Base-by-base conservation (phyloP, 305 asterid species). In the Lippia alba region DNA sequence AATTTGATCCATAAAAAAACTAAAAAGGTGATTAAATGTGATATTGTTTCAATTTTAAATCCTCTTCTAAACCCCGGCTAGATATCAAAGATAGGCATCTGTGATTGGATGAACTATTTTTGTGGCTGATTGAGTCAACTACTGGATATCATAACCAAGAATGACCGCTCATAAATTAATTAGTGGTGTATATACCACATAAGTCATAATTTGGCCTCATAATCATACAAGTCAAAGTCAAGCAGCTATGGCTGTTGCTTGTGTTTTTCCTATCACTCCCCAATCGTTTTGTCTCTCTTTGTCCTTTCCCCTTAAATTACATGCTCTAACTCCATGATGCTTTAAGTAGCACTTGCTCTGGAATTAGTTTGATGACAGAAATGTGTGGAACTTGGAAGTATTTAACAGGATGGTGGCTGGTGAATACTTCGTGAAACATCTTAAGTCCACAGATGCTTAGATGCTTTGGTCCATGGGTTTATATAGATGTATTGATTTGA, bases 41-140 rank as follows among this genome's bases (percentile, higher is more conserved):
- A 20, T 24, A 14, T 3, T n/a, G 12, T n/a, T 36, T 7, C 49
- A 7, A 8, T 9, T 59, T n/a, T 39, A 17, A 57, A 15, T 34
- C 65, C 12, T 16, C 24, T n/a, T 59, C 49, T 61, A 17, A 61
- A 61, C 48, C 66, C 17, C 40, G 0, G 2, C 9, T 34, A 41
- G 53, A 61, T 16, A 33, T 61, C 53, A 36, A 58, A 34, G 64
- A 16, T 33, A 55, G 24, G 2, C 8, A 56, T 56, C 62, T 32
- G 9, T 30, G 44, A 20, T 16, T 8, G 4, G 32, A 12, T 15
- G 34, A 61, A 8, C 64, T 12, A 30, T 32, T 58, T 59, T 2
- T 39, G 4, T 60, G 65, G 33, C 50, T 60, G 30, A 36, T 60
- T 15, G 1, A 4, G 39, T 16, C 50, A 36, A 6, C 33, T 60